phyloP scores from a whole-genome alignment of 768 basidiomycete genomes.

The Tulasnella sp. region DNA sequence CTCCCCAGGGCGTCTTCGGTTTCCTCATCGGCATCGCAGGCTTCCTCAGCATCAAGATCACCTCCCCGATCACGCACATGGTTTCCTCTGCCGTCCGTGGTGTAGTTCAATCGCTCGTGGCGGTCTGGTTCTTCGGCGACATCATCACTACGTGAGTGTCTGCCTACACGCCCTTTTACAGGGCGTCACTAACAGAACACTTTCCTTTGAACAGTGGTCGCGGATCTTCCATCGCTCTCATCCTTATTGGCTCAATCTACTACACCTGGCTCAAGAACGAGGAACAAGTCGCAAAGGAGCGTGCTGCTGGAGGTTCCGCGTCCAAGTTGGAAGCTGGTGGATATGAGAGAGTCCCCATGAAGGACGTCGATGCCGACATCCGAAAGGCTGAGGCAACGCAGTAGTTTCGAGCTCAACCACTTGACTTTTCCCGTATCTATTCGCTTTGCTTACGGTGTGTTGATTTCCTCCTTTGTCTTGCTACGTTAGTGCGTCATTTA shows the following conservation, averaged over 20 bases:
- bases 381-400: conserved; percentile 24
- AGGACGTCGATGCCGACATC: conserved; percentile 62
- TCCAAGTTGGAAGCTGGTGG: conserved; percentile 35
- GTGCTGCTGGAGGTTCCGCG: neutral
- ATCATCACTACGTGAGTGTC: conserved; percentile 70
- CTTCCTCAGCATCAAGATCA: conserved; percentile 93
- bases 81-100: conserved; percentile 93
- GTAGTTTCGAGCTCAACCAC: neutral
- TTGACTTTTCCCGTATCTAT: neutral
- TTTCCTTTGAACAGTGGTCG: conserved; percentile 64
- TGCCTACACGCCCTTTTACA: neutral
- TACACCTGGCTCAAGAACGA: conserved; percentile 88
- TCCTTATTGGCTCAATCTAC: conserved; percentile 78
- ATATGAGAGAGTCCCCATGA: conserved; percentile 68
- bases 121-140: conserved; percentile 79
- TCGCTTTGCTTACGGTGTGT: neutral
- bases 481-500: neutral
- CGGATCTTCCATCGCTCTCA: conserved; percentile 75
- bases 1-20: conserved; percentile 72
- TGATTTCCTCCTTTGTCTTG: neutral
- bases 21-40: conserved; percentile 96
- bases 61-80: conserved; percentile 98
- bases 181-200: conserved; percentile 1
- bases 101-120: conserved; percentile 85
- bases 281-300: conserved; percentile 53